phyloP scores from a whole-genome alignment of 140 eudicot genomes.

The Cichorium intybus region DNA sequence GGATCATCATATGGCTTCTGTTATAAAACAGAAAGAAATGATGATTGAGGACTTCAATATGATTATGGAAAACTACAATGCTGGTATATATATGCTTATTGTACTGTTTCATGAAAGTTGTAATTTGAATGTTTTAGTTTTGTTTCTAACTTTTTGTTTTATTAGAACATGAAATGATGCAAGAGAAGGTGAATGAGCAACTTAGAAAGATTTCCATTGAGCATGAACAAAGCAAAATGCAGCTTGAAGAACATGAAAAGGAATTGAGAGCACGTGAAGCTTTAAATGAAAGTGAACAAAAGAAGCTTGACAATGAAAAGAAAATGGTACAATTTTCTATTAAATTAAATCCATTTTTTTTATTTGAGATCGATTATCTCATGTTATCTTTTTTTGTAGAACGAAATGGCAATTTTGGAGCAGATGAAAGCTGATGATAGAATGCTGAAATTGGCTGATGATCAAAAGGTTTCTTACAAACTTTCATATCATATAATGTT shows the following conservation, averaged over 20 bases:
- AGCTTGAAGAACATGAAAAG: conserved; percentile 48
- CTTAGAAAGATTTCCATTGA: conserved; percentile 37
- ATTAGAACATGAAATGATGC: conserved; percentile 53
- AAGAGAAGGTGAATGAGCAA: conserved; percentile 29
- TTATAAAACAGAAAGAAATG: conserved; percentile 48
- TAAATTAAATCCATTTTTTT: not conserved
- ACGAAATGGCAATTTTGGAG: conserved; percentile 54
- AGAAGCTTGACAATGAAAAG: conserved; percentile 42
- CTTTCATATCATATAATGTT: not conserved
- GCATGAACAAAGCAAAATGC: conserved; percentile 37
- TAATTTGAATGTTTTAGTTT: not conserved
- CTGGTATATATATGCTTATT: conserved; percentile 46
- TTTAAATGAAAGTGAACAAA: conserved; percentile 47
- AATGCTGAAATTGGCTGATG: conserved; percentile 52
- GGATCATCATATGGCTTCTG: conserved; percentile 27
- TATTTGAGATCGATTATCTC: not conserved
- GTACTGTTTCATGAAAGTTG: not conserved
- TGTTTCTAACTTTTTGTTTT: not conserved
- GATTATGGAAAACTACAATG: conserved; percentile 23
- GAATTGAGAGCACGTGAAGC: conserved; percentile 51
- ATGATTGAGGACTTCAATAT: conserved; percentile 23
- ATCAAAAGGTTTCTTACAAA: conserved; percentile 62
- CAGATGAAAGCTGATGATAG: conserved; percentile 63
- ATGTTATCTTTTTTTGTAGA: conserved; percentile 29
- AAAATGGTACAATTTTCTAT: conserved; percentile 58